Base-by-base conservation (phyloP, 1,284 basidiomycete species). In the Coriolopsis trogii region DNA sequence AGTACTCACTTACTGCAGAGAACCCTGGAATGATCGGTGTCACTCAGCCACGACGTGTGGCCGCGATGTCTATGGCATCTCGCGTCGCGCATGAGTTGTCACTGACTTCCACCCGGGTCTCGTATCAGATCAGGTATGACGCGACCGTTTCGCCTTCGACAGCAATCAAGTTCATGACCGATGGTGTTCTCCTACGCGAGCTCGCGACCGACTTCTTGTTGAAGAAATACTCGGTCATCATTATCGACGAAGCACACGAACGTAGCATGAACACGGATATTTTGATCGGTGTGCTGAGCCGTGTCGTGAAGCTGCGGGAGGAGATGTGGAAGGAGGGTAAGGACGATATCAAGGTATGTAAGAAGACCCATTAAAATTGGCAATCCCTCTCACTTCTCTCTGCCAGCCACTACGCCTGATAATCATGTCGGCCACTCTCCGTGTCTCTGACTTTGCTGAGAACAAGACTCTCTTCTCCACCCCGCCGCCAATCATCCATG, bases 111-210 rank as follows among this genome's bases (percentile, higher is more conserved):
- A 87, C 88, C 1, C 76, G 82, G 18, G 92, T 99, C 2, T 95
- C 96, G 0, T 94, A 99, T 70, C 95, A 98, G 71, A 97, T 99
- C 57, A 90, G 97, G 51, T 99, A 99, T 69, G 96, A 98, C 57
- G 91, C 93, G 0, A 98, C 93, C 0, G 89, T 94, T 0, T 93
- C 93, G 3, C 79, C 92, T 0, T 79, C 85, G 21, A 99, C 97
- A 0, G 85, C 86, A 6, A 94, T 99, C 76, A 98, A 99, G 71
- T 99, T 99, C 77, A 99, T 99, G 96, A 99, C 97, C 2, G 97
- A 99, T 65, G 97, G 97, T 77, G 94, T 99, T 13, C 75, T 99
- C 21, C 77, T 99, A 10, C 87, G 97, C 51, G 97, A 99, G 70
- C 78, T 99, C 20, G 89, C 93, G 0, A 84, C 82, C 13, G 96